Conservation (phyloP, 345 rosid genomes). For the Mangifera indica region DNA sequence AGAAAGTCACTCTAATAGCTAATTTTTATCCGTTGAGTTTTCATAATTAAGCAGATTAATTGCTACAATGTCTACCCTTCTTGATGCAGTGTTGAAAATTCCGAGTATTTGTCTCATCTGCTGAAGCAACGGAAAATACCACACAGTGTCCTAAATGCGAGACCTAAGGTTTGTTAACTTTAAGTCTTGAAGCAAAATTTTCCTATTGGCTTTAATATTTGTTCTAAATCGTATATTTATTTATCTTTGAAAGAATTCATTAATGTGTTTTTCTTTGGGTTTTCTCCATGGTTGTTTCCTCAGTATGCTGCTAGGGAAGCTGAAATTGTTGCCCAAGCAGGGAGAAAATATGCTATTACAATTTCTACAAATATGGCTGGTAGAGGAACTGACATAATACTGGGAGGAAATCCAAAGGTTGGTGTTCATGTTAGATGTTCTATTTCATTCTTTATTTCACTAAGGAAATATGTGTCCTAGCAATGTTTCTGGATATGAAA, state of each 20-base stretch:
- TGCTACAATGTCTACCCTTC: constrained; percentile 18
- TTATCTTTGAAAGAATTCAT: not conserved
- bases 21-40: constrained; percentile 8
- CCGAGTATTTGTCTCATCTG: constrained; percentile 83
- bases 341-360: constrained; percentile 86
- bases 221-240: not conserved
- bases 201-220: not conserved
- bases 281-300: constrained; percentile 21
- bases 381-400: constrained; percentile 93
- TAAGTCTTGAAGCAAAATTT: constrained; percentile 4
- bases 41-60: constrained; percentile 15
- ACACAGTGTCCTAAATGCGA: constrained; percentile 91
- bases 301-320: constrained; percentile 98
- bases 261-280: constrained; percentile 12
- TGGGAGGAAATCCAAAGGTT: constrained; percentile 97
- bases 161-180: constrained; percentile 72
- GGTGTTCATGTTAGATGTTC: constrained; percentile 20
- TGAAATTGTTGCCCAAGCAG: constrained; percentile 91
- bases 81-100: constrained; percentile 84
- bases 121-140: constrained; percentile 78
- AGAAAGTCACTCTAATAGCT: not conserved
- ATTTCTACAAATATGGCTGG: constrained; percentile 99
- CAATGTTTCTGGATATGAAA: constrained; percentile 4
- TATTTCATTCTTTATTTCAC: not conserved
- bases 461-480: not conserved